Conservation (phyloP, 2,329 filamentous ascomycete species). For the Madurella fahalii region DNA sequence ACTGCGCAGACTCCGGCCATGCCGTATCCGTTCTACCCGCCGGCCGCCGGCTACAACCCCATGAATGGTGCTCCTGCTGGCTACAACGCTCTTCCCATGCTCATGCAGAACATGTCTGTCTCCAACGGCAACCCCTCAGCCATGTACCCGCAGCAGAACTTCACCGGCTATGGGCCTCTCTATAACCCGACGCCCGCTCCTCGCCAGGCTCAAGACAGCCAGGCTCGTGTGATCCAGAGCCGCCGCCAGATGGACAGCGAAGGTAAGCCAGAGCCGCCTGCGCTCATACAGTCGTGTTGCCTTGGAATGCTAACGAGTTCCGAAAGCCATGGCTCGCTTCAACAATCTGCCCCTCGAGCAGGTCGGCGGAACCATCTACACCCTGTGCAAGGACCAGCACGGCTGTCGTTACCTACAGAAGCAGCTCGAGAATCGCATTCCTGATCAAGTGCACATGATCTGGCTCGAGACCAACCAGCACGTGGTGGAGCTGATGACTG, state of each 20-base stretch:
- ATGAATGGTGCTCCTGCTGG: conserved; percentile 31
- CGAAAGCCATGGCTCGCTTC: conserved; percentile 68
- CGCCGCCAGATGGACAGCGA: conserved; percentile 71
- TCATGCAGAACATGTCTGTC: conserved; percentile 64
- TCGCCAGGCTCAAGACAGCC: conserved; percentile 63
- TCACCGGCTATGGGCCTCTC: conserved; percentile 51
- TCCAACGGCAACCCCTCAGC: conserved; percentile 36
- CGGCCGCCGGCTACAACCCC: conserved; percentile 31
- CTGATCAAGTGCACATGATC: conserved; percentile 84
- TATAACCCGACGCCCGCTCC: conserved; percentile 35
- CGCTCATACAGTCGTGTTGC: not conserved
- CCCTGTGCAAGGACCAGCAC: conserved; percentile 94
- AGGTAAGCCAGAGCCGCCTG: conserved; percentile 42
- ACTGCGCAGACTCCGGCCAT: conserved; percentile 27
- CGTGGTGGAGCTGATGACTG: conserved; percentile 96
- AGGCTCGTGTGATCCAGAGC: conserved; percentile 70
- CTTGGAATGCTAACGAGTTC: conserved; percentile 28
- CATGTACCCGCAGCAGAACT: conserved; percentile 56
- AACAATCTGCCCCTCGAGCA: conserved; percentile 78
- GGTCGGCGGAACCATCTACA: conserved; percentile 78
- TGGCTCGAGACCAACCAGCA: conserved; percentile 91
- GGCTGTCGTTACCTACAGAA: conserved; percentile 96
- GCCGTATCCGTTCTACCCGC: conserved; percentile 26
- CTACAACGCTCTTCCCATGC: conserved; percentile 52
- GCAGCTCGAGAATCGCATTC: conserved; percentile 86